Conservation (phyloP, 495 filamentous ascomycete genomes). For the Penicillium alfredii region DNA sequence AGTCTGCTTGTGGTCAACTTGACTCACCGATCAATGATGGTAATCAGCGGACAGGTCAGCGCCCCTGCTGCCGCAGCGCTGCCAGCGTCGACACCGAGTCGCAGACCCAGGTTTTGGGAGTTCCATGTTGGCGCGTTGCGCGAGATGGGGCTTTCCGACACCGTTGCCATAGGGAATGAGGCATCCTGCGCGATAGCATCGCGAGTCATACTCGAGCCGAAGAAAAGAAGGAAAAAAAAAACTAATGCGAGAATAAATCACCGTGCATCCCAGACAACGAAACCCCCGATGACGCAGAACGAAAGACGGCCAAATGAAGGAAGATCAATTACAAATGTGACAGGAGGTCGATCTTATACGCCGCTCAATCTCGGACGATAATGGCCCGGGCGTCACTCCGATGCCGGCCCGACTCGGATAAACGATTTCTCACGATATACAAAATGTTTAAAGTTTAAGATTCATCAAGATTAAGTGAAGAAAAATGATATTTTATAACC, state of each 20-base stretch:
- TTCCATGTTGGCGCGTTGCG: constrained; percentile 54
- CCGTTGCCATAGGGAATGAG: constrained; percentile 23
- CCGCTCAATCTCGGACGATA: constrained; percentile 25
- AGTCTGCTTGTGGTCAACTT: too few species aligned
- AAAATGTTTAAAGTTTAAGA: constrained; percentile 1
- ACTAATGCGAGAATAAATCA: too few species aligned
- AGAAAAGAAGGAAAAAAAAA: constrained; percentile 2
- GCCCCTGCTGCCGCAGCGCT: constrained; percentile 74
- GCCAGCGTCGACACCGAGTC: constrained; percentile 65
- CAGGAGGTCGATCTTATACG: constrained; percentile 4
- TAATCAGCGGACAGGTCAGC: constrained; percentile 80
- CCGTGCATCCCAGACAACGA: too few species aligned
- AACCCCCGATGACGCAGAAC: too few species aligned
- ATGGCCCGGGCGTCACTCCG: constrained; percentile 27
- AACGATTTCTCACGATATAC: constrained; percentile 16
- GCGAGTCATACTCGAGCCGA: constrained; percentile 26
- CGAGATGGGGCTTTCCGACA: constrained; percentile 19
- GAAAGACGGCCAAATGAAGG: constrained; percentile 10
- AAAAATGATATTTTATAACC: constrained; percentile 8
- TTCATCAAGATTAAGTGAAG: neutral
- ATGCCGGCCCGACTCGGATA: constrained; percentile 31
- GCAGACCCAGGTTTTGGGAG: constrained; percentile 60
- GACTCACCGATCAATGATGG: constrained; percentile 86
- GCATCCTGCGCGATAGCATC: constrained; percentile 28
- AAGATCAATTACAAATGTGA: constrained; percentile 16